Evolutionary conservation across 306 rosid genomes (phyloP).

Genomic region (Acmispon strigosus): DNA sequence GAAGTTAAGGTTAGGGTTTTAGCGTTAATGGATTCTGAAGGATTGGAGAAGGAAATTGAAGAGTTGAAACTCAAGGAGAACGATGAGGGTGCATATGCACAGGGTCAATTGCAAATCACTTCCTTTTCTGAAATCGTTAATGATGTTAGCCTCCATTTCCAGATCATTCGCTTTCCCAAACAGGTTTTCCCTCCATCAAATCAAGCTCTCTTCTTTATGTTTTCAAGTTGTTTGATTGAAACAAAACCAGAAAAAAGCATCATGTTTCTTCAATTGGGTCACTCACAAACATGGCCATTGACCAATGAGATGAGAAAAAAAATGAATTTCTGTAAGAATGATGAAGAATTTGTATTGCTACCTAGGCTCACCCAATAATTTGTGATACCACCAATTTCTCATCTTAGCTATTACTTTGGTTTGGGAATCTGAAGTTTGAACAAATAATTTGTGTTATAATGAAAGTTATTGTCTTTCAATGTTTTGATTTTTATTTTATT

Average conservation of each 20-base stretch:
- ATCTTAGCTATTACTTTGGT: not conserved
- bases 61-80: slow-evolving; percentile 21
- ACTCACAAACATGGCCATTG: not conserved
- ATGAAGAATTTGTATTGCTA: no score
- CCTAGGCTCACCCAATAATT: no score
- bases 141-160: slow-evolving; percentile 65
- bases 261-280: not conserved
- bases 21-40: slow-evolving; percentile 25
- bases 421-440: not conserved
- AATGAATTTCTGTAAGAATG: not conserved
- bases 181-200: slow-evolving; percentile 36
- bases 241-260: no score
- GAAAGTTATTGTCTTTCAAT: not conserved
- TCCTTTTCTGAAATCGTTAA: slow-evolving; percentile 64
- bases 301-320: not conserved
- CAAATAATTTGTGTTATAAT: no score
- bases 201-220: not conserved
- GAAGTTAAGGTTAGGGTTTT: slow-evolving; percentile 5
- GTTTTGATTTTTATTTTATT: not conserved
- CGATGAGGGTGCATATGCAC: not conserved
- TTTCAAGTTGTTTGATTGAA: not conserved
- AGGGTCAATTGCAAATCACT: slow-evolving; percentile 36
- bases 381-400: not conserved
- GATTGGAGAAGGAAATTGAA: slow-evolving; percentile 5
- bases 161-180: slow-evolving; percentile 65